These are phyloP conservation scores for Alternaria angustiovoidea DNA, from an alignment of 2,329 filamentous ascomycete species.

Conservation along the genomic window DNA sequence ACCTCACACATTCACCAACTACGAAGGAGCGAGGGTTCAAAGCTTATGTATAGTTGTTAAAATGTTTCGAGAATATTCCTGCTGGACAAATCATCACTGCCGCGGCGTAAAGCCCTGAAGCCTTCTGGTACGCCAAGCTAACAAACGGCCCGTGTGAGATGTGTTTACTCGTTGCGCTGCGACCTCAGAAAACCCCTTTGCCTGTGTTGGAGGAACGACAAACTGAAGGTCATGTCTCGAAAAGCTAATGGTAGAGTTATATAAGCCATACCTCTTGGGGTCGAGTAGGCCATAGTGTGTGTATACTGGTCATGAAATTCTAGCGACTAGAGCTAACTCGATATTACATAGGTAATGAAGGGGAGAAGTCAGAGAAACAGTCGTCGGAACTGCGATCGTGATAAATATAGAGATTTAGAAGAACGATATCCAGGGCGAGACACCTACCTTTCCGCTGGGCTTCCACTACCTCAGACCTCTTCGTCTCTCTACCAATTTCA, in stretches of 20 bases:
- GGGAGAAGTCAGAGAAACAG: fast-evolving
- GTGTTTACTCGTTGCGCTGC: background rate
- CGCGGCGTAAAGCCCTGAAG: background rate
- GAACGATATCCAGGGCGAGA: too few relatives aligned
- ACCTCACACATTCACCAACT: background rate
- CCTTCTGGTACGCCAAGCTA: background rate
- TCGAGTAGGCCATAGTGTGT: too few relatives aligned
- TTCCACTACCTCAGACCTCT: too few relatives aligned
- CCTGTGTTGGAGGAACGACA: background rate
- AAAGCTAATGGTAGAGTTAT: background rate
- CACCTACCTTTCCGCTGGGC: too few relatives aligned
- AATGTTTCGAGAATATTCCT: background rate
- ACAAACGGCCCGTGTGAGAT: background rate
- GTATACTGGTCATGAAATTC: too few relatives aligned
- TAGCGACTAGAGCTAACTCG: too few relatives aligned
- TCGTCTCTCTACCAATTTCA: background rate
- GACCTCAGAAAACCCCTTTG: too few relatives aligned
- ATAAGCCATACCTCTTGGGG: background rate
- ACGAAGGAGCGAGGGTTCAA: background rate
- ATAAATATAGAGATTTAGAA: background rate
- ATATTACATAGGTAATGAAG: fast-evolving
- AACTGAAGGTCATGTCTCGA: background rate
- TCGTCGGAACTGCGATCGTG: background rate
- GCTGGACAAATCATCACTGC: background rate
- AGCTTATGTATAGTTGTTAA: background rate